A percentile compares a stretch with the other conserved stretches of the same genome.
Conservation (phyloP, 805 yeast species). For the Hagleromyces aurorensis region DNA sequence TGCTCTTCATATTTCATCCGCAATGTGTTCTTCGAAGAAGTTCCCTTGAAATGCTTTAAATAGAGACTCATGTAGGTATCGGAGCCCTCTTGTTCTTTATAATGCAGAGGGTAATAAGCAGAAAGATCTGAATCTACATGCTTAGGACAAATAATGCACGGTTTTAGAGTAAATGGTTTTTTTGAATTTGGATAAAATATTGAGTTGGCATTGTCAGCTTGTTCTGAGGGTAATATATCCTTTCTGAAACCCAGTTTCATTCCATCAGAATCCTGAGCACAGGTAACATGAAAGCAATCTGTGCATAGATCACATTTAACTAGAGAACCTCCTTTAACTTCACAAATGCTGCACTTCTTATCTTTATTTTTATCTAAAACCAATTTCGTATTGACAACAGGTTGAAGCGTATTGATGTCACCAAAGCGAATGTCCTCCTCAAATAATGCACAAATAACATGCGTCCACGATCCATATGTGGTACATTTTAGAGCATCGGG, state of each 20-base stretch:
- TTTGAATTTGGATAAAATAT: conserved; percentile 2
- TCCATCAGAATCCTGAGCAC: conserved; percentile 18
- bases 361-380: conserved; percentile 28
- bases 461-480: conserved; percentile 65
- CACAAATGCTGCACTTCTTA: conserved; percentile 39
- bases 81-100: conserved; percentile 1
- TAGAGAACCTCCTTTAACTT: conserved; percentile 40
- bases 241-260: conserved; percentile 12
- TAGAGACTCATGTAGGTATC: no score
- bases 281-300: conserved; percentile 18
- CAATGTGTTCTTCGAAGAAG: neutral
- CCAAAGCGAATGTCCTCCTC: conserved; percentile 39
- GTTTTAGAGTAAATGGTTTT: conserved; percentile 4
- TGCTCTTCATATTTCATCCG: no score
- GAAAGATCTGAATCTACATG: conserved; percentile 1
- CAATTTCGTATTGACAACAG: conserved; percentile 35
- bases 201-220: neutral
- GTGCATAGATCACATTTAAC: conserved; percentile 17
- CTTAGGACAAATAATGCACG: conserved; percentile 9
- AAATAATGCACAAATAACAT: conserved; percentile 62
- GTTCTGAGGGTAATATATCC: neutral
- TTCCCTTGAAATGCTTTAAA: neutral
- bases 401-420: conserved; percentile 37
- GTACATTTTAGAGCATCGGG: conserved; percentile 72
- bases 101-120: conserved; percentile 4